Base-by-base conservation (phyloP, 306 rosid species). In the Vicia villosa region DNA sequence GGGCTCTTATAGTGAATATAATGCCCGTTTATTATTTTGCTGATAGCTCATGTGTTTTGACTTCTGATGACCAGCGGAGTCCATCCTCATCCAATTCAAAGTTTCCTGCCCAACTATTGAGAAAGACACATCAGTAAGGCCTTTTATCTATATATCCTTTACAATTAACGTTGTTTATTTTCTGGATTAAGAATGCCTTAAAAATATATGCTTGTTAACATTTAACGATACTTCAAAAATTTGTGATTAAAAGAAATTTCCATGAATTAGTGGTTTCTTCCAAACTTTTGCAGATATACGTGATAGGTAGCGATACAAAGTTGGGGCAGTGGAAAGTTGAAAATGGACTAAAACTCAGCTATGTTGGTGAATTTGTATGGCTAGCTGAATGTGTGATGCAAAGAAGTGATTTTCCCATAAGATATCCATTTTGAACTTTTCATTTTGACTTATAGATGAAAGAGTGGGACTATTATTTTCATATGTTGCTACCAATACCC, bases 251-350 rank as follows among this genome's bases (percentile, higher is more conserved):
- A 46, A n/a, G 41, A 37, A 60, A 60, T 59, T 77, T 58, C 17
- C 52, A 14, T 73, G 63, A 60, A 58, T 65, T 74, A 32, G 37
- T 67, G 59, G 60, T 71, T 34, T 76, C 30, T 68, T 28, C 58
- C 65, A 38, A 59, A 59, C 47, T 72, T 47, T 37, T 74, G 83
- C 90, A 94, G 98, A 68, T 94, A 73, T 84, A 77, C 63, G 86
- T 87, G 80, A 81, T 80, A 54, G 98, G 98, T 75, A 84, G 87
- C 83, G 79, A 82, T 69, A 10, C 79, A 40, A 82, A 90, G 68
- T 80, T 94, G 82, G 98, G 98, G 32, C 82, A 80, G 38, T 94
- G 97, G 97, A 88, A 88, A 74, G 79, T 72, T 61, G 83, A 83
- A 42, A 67, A 77, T 83, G 96, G 88, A 41, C 79, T 94, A 68